A percentile compares a stretch with the other conserved stretches of the same genome.
Conservation (phyloP, 768 basidiomycete genomes). For the Mrakia blollopis region DNA sequence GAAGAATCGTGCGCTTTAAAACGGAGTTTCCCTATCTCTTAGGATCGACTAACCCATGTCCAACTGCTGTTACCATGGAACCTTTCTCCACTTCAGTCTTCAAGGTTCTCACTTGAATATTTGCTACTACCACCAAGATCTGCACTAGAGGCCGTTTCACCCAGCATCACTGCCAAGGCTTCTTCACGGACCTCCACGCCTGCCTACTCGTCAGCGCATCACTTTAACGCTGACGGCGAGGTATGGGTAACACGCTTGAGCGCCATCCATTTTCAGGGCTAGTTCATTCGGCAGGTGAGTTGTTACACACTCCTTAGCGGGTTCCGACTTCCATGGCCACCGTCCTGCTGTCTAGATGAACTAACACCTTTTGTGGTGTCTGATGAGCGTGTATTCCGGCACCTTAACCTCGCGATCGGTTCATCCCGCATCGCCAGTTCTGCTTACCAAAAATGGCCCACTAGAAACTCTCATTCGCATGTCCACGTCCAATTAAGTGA, state of each 20-base stretch:
- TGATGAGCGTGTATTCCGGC: constrained; percentile 67
- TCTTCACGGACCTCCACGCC: constrained; percentile 73
- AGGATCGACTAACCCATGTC: constrained; percentile 81
- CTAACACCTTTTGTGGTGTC: constrained; percentile 81
- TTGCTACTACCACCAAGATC: constrained; percentile 86
- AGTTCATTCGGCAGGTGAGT: constrained; percentile 87
- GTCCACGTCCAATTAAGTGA: too few species aligned
- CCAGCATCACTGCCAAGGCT: constrained; percentile 69
- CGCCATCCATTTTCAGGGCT: constrained; percentile 88
- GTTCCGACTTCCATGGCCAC: constrained; percentile 59
- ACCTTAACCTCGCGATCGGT: constrained; percentile 25
- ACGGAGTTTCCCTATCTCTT: constrained; percentile 71
- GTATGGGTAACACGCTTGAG: constrained; percentile 81
- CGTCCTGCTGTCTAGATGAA: constrained; percentile 83
- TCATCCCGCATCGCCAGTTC: constrained; percentile 9
- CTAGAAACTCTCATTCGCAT: not conserved
- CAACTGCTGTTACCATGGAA: constrained; percentile 65
- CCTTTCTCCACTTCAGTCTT: constrained; percentile 85
- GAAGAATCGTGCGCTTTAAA: constrained; percentile 63
- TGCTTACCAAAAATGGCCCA: constrained; percentile 10
- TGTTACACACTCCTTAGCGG: constrained; percentile 80
- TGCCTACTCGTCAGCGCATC: constrained; percentile 70
- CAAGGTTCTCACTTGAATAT: constrained; percentile 81
- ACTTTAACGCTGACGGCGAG: constrained; percentile 63
- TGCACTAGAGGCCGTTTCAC: constrained; percentile 75